Evolutionary conservation across 306 rosid species (phyloP).

Genomic region (Pterocarpus macrocarpus): DNA sequence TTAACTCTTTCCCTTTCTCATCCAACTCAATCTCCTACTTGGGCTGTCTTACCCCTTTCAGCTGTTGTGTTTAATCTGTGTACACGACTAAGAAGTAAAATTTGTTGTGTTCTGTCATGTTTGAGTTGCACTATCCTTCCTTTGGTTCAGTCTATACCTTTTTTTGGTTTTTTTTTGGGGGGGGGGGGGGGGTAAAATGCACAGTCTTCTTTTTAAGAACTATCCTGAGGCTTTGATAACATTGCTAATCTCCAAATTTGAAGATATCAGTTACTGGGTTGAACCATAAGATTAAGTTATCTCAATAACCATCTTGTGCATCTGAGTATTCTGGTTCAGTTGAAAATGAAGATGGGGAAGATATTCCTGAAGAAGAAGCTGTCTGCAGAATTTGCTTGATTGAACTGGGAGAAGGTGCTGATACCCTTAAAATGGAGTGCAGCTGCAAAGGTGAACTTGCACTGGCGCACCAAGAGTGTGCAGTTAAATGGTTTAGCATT

Average conservation of each 20-base stretch:
- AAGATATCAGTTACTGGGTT: slow-evolving; percentile 28
- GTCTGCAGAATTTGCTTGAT: slow-evolving; percentile 76
- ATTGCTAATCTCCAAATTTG: slow-evolving; percentile 30
- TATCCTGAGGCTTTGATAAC: neutral
- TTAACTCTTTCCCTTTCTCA: too few relatives aligned
- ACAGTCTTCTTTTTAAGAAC: neutral
- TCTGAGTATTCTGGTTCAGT: slow-evolving; percentile 65
- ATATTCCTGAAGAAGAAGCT: slow-evolving; percentile 67
- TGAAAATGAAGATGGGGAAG: slow-evolving; percentile 58
- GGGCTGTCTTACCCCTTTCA: too few relatives aligned
- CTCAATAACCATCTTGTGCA: slow-evolving; percentile 50
- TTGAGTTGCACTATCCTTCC: neutral
- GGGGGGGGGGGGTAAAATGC: too few relatives aligned
- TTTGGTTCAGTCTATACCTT: neutral
- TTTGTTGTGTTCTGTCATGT: neutral
- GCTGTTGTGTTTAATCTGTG: too few relatives aligned
- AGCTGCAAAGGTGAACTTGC: slow-evolving; percentile 90
- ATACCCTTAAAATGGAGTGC: slow-evolving; percentile 77
- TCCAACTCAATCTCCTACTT: too few relatives aligned
- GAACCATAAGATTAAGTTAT: slow-evolving; percentile 34
- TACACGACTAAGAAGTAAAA: neutral
- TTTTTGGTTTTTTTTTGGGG: too few relatives aligned
- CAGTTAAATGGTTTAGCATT: slow-evolving; percentile 77
- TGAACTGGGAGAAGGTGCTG: slow-evolving; percentile 65
- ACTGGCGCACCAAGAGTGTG: slow-evolving; percentile 76